Evolutionary conservation across 2,329 filamentous ascomycete species (phyloP), one percentile per base, ranked within the genome.

Genomic region (Atkinsonella texensis): DNA sequence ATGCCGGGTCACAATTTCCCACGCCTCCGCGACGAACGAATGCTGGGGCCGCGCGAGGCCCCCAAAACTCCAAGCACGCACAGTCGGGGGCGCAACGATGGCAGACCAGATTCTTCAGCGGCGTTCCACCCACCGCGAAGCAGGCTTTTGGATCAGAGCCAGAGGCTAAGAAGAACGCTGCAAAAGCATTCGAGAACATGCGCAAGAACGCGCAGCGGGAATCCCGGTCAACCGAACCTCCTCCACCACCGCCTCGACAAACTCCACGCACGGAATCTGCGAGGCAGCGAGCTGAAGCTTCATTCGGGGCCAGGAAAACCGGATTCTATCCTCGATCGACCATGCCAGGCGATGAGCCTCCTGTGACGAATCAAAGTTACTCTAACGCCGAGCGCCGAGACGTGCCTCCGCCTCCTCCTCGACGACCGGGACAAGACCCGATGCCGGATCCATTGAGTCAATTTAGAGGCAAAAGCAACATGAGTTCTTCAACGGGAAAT

Each of bases 271-370:
- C 76, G 2, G 73, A 77, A 9, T 74, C 73, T 11, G 75, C 78
- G 46, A 72, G 69, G 53, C 72, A 78, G 55, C 75, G 77, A 49
- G 71, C 74, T 9, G 70, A 80, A 46, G 77, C 77, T 15, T 70
- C 77, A 0, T 81, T 81, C 59, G 78, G 78, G 13, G 63, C 63
- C 6, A 71, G 71, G 55, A 74, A 71, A 56, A 57, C 70, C 4
- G 76, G 76, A 13, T 79, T 74, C 53, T 68, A 72, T 44, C 75
- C 76, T 45, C 68, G 66, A 38, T 76, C 77, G 11, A 69, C 74
- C 1, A 65, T 65, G 52, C 56, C 65, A 31, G 75, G 72, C 2
- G 78, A 81, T 47, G 78, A 80, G 54, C 74, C 76, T 4, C 68
- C 74, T 0, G 75, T 76, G 5, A 50, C 56, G 0, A 74, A 64